Evolutionary conservation across 164 flowering plant genomes (phyloP).

Genomic region (Tetracentron sinense): DNA sequence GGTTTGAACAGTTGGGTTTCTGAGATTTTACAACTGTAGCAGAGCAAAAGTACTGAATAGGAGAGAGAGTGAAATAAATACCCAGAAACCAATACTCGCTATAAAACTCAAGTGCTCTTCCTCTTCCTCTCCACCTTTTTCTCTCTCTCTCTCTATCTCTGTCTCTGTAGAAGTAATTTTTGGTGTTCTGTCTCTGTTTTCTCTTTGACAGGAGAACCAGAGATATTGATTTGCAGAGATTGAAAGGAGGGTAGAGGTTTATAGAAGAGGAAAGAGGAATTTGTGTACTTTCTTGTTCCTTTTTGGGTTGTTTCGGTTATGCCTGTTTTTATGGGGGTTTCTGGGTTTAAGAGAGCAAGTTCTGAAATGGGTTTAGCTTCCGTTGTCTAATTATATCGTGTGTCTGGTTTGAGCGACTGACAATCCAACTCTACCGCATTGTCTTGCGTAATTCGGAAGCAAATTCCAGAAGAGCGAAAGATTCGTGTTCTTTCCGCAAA

Average conservation of each 20-base stretch:
- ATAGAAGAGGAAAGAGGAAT: not conserved
- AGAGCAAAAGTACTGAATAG: not conserved
- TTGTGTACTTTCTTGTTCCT: not conserved
- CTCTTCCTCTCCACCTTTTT: not conserved
- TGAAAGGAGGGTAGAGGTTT: not conserved
- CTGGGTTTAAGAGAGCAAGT: not conserved
- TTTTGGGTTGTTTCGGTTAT: not conserved
- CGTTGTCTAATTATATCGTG: not conserved
- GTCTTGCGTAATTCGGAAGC: constrained; percentile 24
- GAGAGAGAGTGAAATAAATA: not conserved
- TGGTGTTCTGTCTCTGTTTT: not conserved
- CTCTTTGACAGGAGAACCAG: not conserved
- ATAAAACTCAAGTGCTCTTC: not conserved
- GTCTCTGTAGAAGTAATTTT: too few species aligned
- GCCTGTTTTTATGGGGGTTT: not conserved
- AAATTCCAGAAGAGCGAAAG: constrained; percentile 5
- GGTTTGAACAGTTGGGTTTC: constrained; percentile 6
- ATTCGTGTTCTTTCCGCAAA: constrained; percentile 22
- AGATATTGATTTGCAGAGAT: constrained; percentile 1
- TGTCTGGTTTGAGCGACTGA: constrained; percentile 6
- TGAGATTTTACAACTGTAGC: not conserved
- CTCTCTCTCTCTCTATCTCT: not conserved
- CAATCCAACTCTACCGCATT: constrained; percentile 12
- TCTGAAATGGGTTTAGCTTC: constrained; percentile 9
- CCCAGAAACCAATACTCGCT: not conserved